A percentile compares a stretch with the other conserved stretches of the same genome.
Conservation (phyloP, 306 rosid species). For the Gynostemma pentaphyllum region DNA sequence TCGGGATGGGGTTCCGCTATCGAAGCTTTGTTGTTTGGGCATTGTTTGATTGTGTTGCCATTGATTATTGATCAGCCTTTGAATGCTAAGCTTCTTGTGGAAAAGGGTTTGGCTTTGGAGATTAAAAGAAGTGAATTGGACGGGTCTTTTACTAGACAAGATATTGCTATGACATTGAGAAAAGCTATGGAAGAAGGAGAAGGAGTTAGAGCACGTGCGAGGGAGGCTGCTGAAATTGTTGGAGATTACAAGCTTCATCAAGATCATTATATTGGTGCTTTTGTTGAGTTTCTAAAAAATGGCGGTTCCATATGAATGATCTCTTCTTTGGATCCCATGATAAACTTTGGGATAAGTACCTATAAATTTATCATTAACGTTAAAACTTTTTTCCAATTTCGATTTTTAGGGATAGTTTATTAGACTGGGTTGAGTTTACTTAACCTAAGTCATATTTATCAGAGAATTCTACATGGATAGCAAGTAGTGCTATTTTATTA, state of each 20-base stretch:
- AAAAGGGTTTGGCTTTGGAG: slow-evolving; percentile 24
- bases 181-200: slow-evolving; percentile 29
- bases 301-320: no score
- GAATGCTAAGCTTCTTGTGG: slow-evolving; percentile 30
- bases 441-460: no score
- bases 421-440: no score
- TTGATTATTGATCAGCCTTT: slow-evolving; percentile 26
- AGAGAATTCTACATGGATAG: no score
- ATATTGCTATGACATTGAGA: slow-evolving; percentile 21
- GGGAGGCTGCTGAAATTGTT: slow-evolving; percentile 16
- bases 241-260: slow-evolving; percentile 17
- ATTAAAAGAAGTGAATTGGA: slow-evolving; percentile 26
- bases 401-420: no score
- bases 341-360: no score
- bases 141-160: slow-evolving; percentile 26
- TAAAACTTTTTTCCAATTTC: no score
- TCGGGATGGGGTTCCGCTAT: slow-evolving; percentile 33
- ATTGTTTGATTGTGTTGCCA: slow-evolving; percentile 26
- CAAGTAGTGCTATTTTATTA: no score
- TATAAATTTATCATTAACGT: no score
- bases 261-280: not conserved
- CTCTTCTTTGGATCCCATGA: no score
- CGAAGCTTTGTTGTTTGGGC: slow-evolving; percentile 32
- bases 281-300: slow-evolving; percentile 8
- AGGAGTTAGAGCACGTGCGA: slow-evolving; percentile 16